phyloP scores from a whole-genome alignment of 225 moss, liverwort and hornwort genomes.

The Anthoceros angustus region DNA sequence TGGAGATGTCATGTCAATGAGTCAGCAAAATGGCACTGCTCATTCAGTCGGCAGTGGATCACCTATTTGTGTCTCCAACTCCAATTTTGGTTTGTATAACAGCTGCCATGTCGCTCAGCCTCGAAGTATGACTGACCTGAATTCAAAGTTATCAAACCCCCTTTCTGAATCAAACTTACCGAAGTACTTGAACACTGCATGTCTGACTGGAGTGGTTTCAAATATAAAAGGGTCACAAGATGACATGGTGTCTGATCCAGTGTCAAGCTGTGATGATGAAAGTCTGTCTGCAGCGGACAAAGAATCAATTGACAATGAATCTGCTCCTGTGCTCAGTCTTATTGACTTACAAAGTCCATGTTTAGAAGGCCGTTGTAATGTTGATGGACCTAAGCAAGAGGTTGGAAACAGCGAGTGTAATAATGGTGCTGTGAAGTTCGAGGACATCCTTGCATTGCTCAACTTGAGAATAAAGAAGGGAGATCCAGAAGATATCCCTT shows the following conservation, averaged over 20 bases:
- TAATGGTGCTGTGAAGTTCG: background rate
- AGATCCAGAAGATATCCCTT: background rate
- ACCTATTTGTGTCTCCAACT: too few species aligned
- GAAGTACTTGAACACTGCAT: too few species aligned
- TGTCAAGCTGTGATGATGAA: conserved; percentile 2
- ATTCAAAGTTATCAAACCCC: too few species aligned
- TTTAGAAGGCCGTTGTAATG: background rate
- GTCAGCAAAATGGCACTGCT: too few species aligned
- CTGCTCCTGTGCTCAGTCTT: background rate
- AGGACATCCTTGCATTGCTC: background rate
- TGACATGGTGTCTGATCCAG: background rate
- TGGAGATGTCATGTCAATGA: too few species aligned
- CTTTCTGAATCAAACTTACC: too few species aligned
- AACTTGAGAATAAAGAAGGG: background rate
- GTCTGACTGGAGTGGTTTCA: too few species aligned
- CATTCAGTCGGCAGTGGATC: too few species aligned
- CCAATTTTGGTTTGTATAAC: too few species aligned
- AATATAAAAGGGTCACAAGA: background rate
- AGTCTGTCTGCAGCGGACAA: background rate
- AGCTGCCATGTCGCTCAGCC: too few species aligned
- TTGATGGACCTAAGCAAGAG: background rate
- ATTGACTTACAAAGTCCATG: background rate
- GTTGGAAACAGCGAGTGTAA: background rate
- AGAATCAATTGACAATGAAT: background rate
- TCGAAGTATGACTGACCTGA: too few species aligned